phyloP scores from a whole-genome alignment of 2,329 filamentous ascomycete genomes.

The Aureobasidium sp. region DNA sequence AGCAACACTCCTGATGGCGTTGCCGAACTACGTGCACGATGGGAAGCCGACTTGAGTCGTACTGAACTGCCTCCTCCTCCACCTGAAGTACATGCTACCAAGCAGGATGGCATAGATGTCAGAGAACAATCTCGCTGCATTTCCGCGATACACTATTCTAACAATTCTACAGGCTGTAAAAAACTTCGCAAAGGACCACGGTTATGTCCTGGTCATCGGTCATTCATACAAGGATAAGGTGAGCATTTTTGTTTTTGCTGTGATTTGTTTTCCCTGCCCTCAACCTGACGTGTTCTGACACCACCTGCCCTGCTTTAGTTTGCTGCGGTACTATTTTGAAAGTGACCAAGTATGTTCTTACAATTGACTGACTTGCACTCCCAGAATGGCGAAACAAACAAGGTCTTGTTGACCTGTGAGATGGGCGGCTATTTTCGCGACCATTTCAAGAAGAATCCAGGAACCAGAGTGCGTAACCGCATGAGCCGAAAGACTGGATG shows the following conservation, averaged over 20 bases:
- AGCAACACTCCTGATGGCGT: constrained; percentile 15
- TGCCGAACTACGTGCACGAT: constrained; percentile 15
- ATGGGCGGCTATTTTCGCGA: constrained; percentile 17
- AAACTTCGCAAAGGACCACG: constrained; percentile 15
- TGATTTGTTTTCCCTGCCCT: not conserved
- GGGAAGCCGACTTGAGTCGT: constrained; percentile 15
- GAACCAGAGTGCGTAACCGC: constrained; percentile 17
- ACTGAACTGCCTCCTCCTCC: constrained; percentile 17
- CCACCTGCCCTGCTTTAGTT: not conserved
- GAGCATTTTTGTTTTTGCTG: not conserved
- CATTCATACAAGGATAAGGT: constrained; percentile 16
- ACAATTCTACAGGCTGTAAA: constrained; percentile 10
- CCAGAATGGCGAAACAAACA: constrained; percentile 14
- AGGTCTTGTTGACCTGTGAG: constrained; percentile 16
- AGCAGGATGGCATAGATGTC: constrained; percentile 15
- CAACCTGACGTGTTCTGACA: not conserved
- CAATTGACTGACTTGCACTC: not conserved
- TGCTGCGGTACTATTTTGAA: not conserved
- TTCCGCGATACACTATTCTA: not conserved
- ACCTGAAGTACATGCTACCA: constrained; percentile 13
- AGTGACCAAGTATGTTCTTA: not conserved
- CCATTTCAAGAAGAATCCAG: constrained; percentile 16
- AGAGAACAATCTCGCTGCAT: not conserved
- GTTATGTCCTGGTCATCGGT: constrained; percentile 17
- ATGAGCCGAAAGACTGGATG: constrained; percentile 17